Evolutionary conservation across 1,139 yeast genomes (phyloP), one percentile per base, ranked within the genome.

Genomic region (Candida neerlandica): DNA sequence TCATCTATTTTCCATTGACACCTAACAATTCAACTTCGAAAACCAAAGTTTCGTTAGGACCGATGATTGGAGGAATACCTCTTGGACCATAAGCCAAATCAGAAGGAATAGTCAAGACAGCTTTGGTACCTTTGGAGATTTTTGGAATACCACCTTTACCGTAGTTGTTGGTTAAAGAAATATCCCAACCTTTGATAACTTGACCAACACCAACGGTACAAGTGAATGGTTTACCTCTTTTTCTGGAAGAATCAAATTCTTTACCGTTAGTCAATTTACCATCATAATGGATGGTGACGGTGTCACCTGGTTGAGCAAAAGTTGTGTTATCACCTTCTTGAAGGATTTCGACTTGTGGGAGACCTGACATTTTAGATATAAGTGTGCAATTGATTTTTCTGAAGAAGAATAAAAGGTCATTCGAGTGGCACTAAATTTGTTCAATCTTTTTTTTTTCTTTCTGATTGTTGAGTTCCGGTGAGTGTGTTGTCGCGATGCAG

Each of bases 11-110:
- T 32, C 50, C 52, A 45, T 52, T 89, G 66, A 92, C 86, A 63
- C 82, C 84, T 63, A 92, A 75, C 70, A 92, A 82, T 75, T 92
- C 97, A 57, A 92, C 97, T 64, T 91, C 97, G 62, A 92, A 92
- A 60, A 89, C 75, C 72, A 94, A 82, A 58, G 97, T 91, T 55
- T 97, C 96, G 70, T 90, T 89, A 59, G 97, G 96, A 56, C 98
- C 98, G 66, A 94, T 94, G 64, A 89, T 78, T 58, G 96, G 96
- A 56, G 97, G 97, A 84, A 88, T 89, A 45, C 97, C 98, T 71
- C 96, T 86, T 57, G 82, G 80, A 55, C 97, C 97, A 73, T 94
- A 94, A 58, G 96, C 99, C 71, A 89, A 87, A 63, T 87, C 85
- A 54, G 96, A 94, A 60, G 97, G 96, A 63, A 92, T 90, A 61